Percentiles rank a stretch among this genome's conserved stretches.
These are phyloP conservation scores for Saccharomyces eubayanus DNA, from an alignment of 805 yeast species.

Conservation along the genomic window DNA sequence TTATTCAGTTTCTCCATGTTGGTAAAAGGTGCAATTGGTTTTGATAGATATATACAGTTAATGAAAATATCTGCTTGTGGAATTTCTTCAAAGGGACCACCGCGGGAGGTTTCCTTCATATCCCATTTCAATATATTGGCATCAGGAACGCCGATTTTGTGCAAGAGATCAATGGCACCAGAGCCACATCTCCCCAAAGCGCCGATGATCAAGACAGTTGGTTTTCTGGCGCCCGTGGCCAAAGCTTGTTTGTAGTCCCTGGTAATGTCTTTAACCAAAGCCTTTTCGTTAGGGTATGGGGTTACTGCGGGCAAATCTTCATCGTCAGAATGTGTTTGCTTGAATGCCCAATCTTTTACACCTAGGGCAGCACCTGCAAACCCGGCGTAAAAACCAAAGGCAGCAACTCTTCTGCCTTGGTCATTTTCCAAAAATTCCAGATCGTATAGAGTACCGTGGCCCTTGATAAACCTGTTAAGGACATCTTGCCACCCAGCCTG, in stretches of 20 bases:
- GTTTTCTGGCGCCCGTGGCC: constrained; percentile 55
- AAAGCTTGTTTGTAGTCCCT: constrained; percentile 48
- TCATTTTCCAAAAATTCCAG: constrained; percentile 91
- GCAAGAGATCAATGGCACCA: constrained; percentile 84
- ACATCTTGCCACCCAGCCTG: constrained; percentile 98
- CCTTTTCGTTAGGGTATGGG: constrained; percentile 76
- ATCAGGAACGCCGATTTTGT: constrained; percentile 81
- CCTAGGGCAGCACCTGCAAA: constrained; percentile 99
- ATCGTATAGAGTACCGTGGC: constrained; percentile 86
- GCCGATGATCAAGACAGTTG: constrained; percentile 84
- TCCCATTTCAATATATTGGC: constrained; percentile 87
- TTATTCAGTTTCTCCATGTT: constrained; percentile 58
- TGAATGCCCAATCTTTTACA: constrained; percentile 87
- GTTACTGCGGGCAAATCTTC: constrained; percentile 70
- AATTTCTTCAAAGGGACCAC: constrained; percentile 95
- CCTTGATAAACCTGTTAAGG: constrained; percentile 77
- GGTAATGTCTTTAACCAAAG: constrained; percentile 64
- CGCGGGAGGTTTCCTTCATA: constrained; percentile 89
- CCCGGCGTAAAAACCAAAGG: constrained; percentile 99
- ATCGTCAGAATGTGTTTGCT: constrained; percentile 60
- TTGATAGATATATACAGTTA: constrained; percentile 90
- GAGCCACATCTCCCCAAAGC: constrained; percentile 98
- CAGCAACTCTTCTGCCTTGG: constrained; percentile 96
- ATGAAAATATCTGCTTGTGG: constrained; percentile 79
- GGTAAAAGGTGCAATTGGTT: constrained; percentile 90